Conservation (phyloP, 176 grass and related monocot genomes). For the Themeda triandra region DNA sequence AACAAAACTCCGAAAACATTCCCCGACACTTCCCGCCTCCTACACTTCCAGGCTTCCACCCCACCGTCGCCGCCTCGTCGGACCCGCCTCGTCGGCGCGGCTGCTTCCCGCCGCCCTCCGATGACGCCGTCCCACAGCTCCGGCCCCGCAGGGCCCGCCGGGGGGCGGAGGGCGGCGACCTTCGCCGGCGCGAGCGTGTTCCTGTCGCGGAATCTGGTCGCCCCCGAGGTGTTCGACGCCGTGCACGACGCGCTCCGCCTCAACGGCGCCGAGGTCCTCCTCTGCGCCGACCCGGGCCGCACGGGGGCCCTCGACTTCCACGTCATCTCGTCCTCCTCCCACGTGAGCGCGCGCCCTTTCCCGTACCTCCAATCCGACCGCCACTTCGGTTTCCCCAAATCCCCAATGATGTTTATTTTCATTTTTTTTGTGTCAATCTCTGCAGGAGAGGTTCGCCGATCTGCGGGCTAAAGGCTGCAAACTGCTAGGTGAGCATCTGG, state of each 20-base stretch:
- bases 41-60: no score
- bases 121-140: conserved; percentile 34
- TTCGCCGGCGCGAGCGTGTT: conserved; percentile 78
- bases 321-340: conserved; percentile 82
- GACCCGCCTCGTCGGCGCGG: no score
- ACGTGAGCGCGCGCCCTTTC: conserved; percentile 33
- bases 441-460: conserved; percentile 83
- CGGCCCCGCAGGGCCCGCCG: background rate
- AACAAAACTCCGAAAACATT: background rate
- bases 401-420: conserved; percentile 18
- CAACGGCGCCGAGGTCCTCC: conserved; percentile 81
- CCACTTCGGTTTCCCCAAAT: conserved; percentile 3
- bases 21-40: conserved; percentile 23
- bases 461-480: conserved; percentile 67
- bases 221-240: conserved; percentile 78
- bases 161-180: conserved; percentile 40
- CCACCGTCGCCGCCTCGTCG: no score
- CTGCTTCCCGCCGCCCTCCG: background rate
- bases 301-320: conserved; percentile 63
- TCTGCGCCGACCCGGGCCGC: conserved; percentile 58
- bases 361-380: background rate
- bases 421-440: conserved; percentile 8
- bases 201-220: conserved; percentile 75
- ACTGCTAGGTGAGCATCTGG: conserved; percentile 60
- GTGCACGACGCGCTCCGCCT: conserved; percentile 84